Percentiles rank a stretch among this genome's conserved stretches.
phyloP scores from a whole-genome alignment of 805 yeast species.

The Teunomyces lycoperdinae region DNA sequence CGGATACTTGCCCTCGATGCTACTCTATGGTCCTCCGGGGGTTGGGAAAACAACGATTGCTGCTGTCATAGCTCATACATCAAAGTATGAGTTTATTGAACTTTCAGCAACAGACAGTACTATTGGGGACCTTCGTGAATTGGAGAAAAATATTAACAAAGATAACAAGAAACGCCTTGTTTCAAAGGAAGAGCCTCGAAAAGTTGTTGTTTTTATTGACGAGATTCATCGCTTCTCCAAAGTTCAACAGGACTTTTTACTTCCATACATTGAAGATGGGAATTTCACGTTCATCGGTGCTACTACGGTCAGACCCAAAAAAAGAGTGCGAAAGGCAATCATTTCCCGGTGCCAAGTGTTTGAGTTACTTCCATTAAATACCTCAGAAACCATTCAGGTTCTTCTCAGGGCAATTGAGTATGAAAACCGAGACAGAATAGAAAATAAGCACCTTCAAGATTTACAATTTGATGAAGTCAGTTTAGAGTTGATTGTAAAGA shows the following conservation, averaged over 20 bases:
- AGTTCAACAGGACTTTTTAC: conserved; percentile 81
- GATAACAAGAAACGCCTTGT: conserved; percentile 42
- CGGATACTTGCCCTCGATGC: conserved; percentile 78
- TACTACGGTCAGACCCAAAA: conserved; percentile 75
- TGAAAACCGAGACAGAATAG: conserved; percentile 27
- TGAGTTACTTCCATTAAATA: conserved; percentile 53
- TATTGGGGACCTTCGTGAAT: conserved; percentile 59
- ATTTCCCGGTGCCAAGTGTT: conserved; percentile 82
- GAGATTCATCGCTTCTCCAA: conserved; percentile 89
- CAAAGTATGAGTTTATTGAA: conserved; percentile 64
- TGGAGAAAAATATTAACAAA: conserved; percentile 48
- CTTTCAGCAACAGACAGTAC: conserved; percentile 81
- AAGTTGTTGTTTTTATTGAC: conserved; percentile 71
- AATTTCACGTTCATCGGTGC: conserved; percentile 84
- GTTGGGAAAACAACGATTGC: conserved; percentile 92
- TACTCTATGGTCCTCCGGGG: conserved; percentile 95
- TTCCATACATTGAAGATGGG: conserved; percentile 84
- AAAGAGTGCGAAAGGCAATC: conserved; percentile 76
- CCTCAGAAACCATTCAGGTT: conserved; percentile 50
- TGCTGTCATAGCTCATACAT: conserved; percentile 52
- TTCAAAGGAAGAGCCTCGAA: conserved; percentile 10
- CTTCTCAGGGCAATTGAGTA: conserved; percentile 53
- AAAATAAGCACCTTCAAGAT: neutral
- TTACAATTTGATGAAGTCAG: conserved; percentile 3
- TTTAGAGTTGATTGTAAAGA: conserved; percentile 13